Percentiles rank a stretch among this genome's conserved stretches.
These are phyloP conservation scores for Cystodermella granulosa DNA, from an alignment of 1,284 basidiomycete genomes.

Conservation along the genomic window DNA sequence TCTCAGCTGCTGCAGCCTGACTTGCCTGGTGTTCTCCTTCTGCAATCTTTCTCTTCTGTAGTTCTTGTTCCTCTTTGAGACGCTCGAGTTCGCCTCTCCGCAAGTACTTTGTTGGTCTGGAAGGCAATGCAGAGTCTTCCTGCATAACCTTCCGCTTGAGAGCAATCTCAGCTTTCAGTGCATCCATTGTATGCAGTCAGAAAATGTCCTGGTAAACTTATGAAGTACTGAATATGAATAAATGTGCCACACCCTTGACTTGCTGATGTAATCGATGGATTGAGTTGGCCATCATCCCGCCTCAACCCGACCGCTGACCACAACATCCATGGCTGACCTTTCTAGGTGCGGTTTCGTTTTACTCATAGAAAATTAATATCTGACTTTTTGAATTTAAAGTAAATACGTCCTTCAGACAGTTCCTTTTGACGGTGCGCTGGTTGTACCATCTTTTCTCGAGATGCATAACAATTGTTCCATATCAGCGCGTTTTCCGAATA, in stretches of 20 bases:
- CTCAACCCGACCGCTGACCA: constrained; percentile 35
- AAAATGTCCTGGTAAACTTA: not conserved
- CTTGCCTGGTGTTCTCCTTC: constrained; percentile 33
- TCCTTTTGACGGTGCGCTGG: constrained; percentile 70
- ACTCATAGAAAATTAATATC: constrained; percentile 4
- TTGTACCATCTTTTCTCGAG: constrained; percentile 1
- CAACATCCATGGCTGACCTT: constrained; percentile 54
- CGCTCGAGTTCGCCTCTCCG: constrained; percentile 76
- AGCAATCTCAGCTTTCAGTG: constrained; percentile 83
- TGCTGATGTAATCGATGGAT: not conserved
- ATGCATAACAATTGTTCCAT: constrained; percentile 1
- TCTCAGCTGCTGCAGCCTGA: constrained; percentile 25
- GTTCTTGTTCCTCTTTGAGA: constrained; percentile 61
- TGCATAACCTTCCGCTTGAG: constrained; percentile 74
- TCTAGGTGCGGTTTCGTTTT: constrained; percentile 47
- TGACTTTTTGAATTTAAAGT: constrained; percentile 40
- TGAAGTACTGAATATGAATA: not conserved
- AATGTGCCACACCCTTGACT: not conserved
- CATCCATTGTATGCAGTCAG: constrained; percentile 57
- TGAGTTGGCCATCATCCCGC: constrained; percentile 30
- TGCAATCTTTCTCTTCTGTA: constrained; percentile 43
- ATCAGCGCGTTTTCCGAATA: constrained; percentile 88
- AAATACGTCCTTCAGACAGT: constrained; percentile 83
- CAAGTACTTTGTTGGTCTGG: constrained; percentile 76
- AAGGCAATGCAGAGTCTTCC: constrained; percentile 28